Evolutionary conservation across 805 yeast species (phyloP), one percentile per base, ranked within the genome.

Genomic region (Metschnikowia chrysomelidarum): DNA sequence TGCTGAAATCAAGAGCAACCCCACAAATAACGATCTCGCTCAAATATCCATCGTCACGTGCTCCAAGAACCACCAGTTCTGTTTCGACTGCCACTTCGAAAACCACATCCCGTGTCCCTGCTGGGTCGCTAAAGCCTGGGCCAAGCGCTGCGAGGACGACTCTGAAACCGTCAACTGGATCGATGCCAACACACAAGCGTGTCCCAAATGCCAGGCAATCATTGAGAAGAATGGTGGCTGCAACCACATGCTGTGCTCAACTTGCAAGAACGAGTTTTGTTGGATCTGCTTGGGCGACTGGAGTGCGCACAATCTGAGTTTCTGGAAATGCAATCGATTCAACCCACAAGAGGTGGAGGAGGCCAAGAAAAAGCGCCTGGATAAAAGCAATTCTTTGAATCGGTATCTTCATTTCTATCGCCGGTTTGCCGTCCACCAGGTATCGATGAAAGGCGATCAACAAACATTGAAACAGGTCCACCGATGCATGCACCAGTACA

Each of bases 211-310:
- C 64, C 64, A 65, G 7, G 66, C 87, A 1, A 67, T 78, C 19
- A 93, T 91, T 44, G 97, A 93, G 55, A 88, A 91, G 51, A 84
- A 84, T 54, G 98, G 97, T 15, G 98, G 98, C 0, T 93, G 98
- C 62, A 91, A 91, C 60, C 98, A 93, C 61, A 91, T 93, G 96
- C 73, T 79, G 1, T 93, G 98, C 58, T 67, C 75, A 3, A 80
- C 78, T 40, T 93, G 98, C 58, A 54, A 57, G 9, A 61, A 76
- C 56, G 86, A 89, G 55, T 93, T 88, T 54, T 93, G 98, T 59
- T 93, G 98, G 98, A 78, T 89, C 24, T 93, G 98, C 59, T 56
- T 76, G 43, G 80, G 80, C 3, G 73, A 67, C 21, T 91, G 98
- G 98, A 51, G 56, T 0, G 61, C 60, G 11, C 98, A 91, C 61